Evolutionary conservation across 2,329 filamentous ascomycete genomes (phyloP).

Genomic region (Geosmithia flava): DNA sequence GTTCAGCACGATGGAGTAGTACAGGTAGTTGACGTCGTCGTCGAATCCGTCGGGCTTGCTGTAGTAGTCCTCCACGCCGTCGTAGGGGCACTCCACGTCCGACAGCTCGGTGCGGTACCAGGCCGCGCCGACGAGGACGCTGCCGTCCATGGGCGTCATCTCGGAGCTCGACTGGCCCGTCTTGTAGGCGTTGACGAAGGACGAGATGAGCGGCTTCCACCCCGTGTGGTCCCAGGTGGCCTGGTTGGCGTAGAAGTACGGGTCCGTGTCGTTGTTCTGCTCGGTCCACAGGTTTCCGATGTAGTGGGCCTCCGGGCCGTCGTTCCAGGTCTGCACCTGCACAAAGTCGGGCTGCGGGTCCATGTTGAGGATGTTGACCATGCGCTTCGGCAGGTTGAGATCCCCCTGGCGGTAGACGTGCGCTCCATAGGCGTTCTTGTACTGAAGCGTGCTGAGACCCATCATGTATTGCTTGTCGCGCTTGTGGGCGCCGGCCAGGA

Average conservation of each 20-base stretch:
- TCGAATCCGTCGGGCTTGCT: too few relatives aligned
- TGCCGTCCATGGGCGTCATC: constrained; percentile 3
- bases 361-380: constrained; percentile 4
- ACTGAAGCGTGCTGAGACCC: constrained; percentile 5
- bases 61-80: too few relatives aligned
- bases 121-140: constrained; percentile 4
- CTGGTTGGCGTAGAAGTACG: constrained; percentile 4
- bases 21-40: too few relatives aligned
- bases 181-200: constrained; percentile 6
- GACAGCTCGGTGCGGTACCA: too few relatives aligned
- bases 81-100: too few relatives aligned
- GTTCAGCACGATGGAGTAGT: too few relatives aligned
- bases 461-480: constrained; percentile 4
- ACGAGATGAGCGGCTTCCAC: constrained; percentile 7
- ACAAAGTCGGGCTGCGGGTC: constrained; percentile 4
- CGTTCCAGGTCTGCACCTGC: too few relatives aligned
- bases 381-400: constrained; percentile 5
- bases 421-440: constrained; percentile 4
- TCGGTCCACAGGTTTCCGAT: constrained; percentile 7
- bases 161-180: constrained; percentile 2
- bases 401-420: constrained; percentile 6
- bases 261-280: constrained; percentile 2
- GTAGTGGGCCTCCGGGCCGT: constrained; percentile 10
- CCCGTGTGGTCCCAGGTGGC: constrained; percentile 3
- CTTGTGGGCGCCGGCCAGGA: too few relatives aligned